Percentiles rank a stretch among this genome's conserved stretches.
phyloP scores from a whole-genome alignment of 116 monocot genomes.

The Phalaenopsis hybrid region DNA sequence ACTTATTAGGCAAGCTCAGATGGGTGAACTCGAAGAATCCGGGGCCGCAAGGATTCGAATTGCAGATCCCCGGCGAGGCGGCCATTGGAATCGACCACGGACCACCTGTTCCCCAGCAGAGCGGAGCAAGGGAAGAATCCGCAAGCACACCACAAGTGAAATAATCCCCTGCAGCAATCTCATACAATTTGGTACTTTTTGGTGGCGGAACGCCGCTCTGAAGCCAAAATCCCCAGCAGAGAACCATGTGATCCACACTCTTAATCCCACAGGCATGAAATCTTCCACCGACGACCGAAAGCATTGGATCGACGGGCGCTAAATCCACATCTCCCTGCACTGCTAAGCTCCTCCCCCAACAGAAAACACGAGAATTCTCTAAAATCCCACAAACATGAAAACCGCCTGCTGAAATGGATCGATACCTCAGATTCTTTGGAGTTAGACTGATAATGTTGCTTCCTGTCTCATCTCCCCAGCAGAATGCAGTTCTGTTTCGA shows the following conservation, averaged over 20 bases:
- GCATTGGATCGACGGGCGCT: slow-evolving; percentile 62
- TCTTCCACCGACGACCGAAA: slow-evolving; percentile 70
- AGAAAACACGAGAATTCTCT: slow-evolving; percentile 49
- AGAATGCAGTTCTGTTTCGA: slow-evolving; percentile 34
- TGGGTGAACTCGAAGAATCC: slow-evolving; percentile 69
- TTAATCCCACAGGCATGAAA: slow-evolving; percentile 92
- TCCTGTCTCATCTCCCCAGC: slow-evolving; percentile 93
- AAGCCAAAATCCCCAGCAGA: slow-evolving; percentile 87
- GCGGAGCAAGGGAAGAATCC: slow-evolving; percentile 39
- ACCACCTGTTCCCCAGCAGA: slow-evolving; percentile 83
- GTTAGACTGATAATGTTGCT: slow-evolving; percentile 45
- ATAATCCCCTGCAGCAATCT: slow-evolving; percentile 81
- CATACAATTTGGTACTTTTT: slow-evolving; percentile 32
- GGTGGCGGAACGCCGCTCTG: slow-evolving; percentile 64
- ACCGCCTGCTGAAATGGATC: slow-evolving; percentile 71
- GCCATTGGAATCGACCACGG: slow-evolving; percentile 87
- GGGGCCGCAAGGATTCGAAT: slow-evolving; percentile 41
- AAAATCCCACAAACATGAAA: slow-evolving; percentile 87
- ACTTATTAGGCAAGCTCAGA: slow-evolving; percentile 15
- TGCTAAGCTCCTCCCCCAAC: slow-evolving; percentile 81
- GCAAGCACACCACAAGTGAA: slow-evolving; percentile 83
- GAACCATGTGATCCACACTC: slow-evolving; percentile 40
- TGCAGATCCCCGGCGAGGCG: slow-evolving; percentile 81
- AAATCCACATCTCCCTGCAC: slow-evolving; percentile 43
- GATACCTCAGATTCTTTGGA: slow-evolving; percentile 43